phyloP scores from a whole-genome alignment of 2,329 filamentous ascomycete genomes.

The Ophiocordyceps robertsii region DNA sequence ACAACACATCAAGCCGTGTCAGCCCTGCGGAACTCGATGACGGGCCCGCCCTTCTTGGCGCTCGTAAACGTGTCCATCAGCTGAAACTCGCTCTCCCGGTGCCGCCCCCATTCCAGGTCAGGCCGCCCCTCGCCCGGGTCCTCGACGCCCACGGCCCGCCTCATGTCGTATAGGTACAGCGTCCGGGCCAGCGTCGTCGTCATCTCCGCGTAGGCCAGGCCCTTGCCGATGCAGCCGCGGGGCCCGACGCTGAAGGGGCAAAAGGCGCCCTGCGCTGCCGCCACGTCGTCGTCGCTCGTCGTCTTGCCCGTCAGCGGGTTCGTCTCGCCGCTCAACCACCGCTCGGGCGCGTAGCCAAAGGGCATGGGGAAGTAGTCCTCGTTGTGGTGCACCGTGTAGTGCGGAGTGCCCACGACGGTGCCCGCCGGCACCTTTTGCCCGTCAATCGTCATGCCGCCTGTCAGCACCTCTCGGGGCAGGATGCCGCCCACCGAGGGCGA shows the following conservation, averaged over 20 bases:
- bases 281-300: slow-evolving; percentile 36
- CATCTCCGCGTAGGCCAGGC: slow-evolving; percentile 55
- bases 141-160: slow-evolving; percentile 30
- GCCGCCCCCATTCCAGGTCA: slow-evolving; percentile 38
- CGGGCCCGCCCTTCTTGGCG: slow-evolving; percentile 57
- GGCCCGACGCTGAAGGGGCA: slow-evolving; percentile 62
- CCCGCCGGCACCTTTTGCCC: slow-evolving; percentile 41
- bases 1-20: slow-evolving; percentile 10
- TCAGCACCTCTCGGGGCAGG: slow-evolving; percentile 43
- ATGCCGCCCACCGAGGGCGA: slow-evolving; percentile 48
- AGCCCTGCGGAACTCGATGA: slow-evolving; percentile 44
- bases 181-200: slow-evolving; percentile 46
- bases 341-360: slow-evolving; percentile 47
- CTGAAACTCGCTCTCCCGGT: slow-evolving; percentile 50
- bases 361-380: slow-evolving; percentile 46
- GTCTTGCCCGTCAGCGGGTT: slow-evolving; percentile 20
- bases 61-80: slow-evolving; percentile 61
- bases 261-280: slow-evolving; percentile 52
- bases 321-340: slow-evolving; percentile 43
- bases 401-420: slow-evolving; percentile 49
- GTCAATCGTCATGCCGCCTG: slow-evolving; percentile 40
- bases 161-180: slow-evolving; percentile 48
- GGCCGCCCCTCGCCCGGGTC: slow-evolving; percentile 39
- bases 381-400: slow-evolving; percentile 59
- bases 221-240: slow-evolving; percentile 60